Evolutionary conservation across 108 stramenopile genomes (phyloP).

Genomic region (Cyclotella baltica): DNA sequence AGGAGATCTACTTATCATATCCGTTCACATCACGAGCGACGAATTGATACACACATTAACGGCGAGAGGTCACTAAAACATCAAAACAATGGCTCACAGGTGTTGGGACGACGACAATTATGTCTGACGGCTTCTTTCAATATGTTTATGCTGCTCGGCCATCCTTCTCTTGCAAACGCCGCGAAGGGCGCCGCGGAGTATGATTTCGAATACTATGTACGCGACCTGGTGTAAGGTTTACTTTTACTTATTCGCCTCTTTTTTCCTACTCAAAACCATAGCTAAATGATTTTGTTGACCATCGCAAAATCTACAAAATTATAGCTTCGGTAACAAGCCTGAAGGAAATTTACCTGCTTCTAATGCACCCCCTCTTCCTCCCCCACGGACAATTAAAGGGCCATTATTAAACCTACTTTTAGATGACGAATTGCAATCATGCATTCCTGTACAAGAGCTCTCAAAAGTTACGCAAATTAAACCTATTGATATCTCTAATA

Average conservation of each 20-base stretch:
- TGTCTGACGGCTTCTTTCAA: background rate
- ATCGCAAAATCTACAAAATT: background rate
- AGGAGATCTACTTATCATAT: background rate
- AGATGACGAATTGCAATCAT: conserved; percentile 46
- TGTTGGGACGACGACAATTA: background rate
- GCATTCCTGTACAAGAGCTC: conserved; percentile 53
- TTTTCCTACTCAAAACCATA: background rate
- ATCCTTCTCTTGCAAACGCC: conserved; percentile 39
- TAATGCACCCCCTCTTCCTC: conserved; percentile 50
- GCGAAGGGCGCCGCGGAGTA: conserved; percentile 86
- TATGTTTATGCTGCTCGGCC: background rate
- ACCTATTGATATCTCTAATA: conserved; percentile 17
- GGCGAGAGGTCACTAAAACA: background rate
- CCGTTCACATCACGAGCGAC: background rate
- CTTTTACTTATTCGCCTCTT: background rate
- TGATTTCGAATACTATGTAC: conserved; percentile 86
- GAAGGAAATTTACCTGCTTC: conserved; percentile 75
- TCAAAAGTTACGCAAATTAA: conserved; percentile 18
- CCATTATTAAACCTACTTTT: conserved; percentile 61
- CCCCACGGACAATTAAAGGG: conserved; percentile 60
- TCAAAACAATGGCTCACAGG: background rate
- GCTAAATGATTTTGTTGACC: background rate
- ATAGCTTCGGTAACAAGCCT: conserved; percentile 67
- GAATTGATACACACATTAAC: background rate
- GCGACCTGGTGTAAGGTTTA: conserved; percentile 59